phyloP scores from a whole-genome alignment of 2,329 filamentous ascomycete genomes.

The Calonectria henricotiae region DNA sequence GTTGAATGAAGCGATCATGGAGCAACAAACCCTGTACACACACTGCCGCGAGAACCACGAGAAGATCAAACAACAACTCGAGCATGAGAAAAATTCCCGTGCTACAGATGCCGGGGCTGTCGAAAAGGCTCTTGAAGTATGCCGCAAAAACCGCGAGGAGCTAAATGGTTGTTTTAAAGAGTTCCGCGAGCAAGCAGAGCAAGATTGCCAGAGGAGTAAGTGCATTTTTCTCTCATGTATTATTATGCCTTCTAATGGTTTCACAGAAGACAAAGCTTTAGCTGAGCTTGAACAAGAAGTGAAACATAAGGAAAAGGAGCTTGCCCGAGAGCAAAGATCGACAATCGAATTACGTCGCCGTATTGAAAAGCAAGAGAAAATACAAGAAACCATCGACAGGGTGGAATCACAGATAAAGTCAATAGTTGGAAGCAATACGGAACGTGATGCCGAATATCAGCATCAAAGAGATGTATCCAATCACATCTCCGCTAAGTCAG shows the following conservation, averaged over 20 bases:
- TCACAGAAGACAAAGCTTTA: slow-evolving; percentile 51
- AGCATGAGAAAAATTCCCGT: slow-evolving; percentile 53
- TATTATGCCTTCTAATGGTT: slow-evolving; percentile 16
- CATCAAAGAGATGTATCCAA: slow-evolving; percentile 23
- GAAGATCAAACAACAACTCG: slow-evolving; percentile 56
- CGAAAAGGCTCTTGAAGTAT: slow-evolving; percentile 52
- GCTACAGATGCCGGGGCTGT: slow-evolving; percentile 47
- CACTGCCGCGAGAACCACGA: slow-evolving; percentile 56
- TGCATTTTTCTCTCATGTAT: background rate
- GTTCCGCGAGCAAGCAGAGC: slow-evolving; percentile 46
- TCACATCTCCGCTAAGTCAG: slow-evolving; percentile 46
- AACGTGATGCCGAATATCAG: slow-evolving; percentile 23
- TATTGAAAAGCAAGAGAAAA: slow-evolving; percentile 37
- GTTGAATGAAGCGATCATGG: slow-evolving; percentile 64
- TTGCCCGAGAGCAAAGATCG: slow-evolving; percentile 32
- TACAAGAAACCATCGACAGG: slow-evolving; percentile 33
- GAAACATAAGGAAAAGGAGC: slow-evolving; percentile 44
- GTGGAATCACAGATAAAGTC: slow-evolving; percentile 46
- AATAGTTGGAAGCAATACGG: slow-evolving; percentile 37
- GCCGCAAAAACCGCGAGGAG: slow-evolving; percentile 55
- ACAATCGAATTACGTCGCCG: slow-evolving; percentile 34
- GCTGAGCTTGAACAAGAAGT: slow-evolving; percentile 45
- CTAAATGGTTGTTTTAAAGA: slow-evolving; percentile 55
- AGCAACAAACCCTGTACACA: slow-evolving; percentile 65
- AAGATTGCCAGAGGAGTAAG: slow-evolving; percentile 50